Conservation (phyloP, 352 stramenopile species). For the Globisporangium iwayamae region DNA sequence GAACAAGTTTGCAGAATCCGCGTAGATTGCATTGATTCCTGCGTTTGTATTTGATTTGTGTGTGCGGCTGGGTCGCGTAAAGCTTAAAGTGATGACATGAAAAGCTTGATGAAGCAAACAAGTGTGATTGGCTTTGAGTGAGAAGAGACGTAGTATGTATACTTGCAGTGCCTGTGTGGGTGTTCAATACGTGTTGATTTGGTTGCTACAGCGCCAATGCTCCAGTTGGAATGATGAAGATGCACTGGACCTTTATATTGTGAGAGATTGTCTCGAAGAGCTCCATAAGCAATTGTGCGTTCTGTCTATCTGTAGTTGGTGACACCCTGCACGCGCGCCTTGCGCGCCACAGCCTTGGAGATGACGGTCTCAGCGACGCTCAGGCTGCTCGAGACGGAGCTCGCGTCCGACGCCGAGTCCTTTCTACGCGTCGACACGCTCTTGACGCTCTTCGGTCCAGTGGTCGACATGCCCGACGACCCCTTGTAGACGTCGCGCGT, state of each 20-base stretch:
- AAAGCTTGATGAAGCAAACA: background rate
- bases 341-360: constrained; percentile 63
- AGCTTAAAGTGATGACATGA: background rate
- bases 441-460: constrained; percentile 45
- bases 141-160: background rate
- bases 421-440: constrained; percentile 45
- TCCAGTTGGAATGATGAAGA: background rate
- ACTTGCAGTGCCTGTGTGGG: background rate
- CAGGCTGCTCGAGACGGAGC: constrained; percentile 57
- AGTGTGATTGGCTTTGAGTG: background rate
- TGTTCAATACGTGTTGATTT: background rate
- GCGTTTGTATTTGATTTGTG: constrained; percentile 6
- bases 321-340: constrained; percentile 38
- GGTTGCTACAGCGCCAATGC: background rate
- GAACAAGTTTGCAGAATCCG: constrained; percentile 51
- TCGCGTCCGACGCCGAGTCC: constrained; percentile 49
- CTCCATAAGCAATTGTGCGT: background rate
- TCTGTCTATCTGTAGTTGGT: constrained; percentile 47
- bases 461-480: constrained; percentile 34
- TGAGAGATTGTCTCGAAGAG: background rate
- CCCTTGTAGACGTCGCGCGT: constrained; percentile 56
- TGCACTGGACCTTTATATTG: background rate
- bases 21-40: constrained; percentile 3
- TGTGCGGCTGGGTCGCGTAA: background rate
- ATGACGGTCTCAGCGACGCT: constrained; percentile 74